Base-by-base conservation (phyloP, 305 asterid genomes). In the Solanum hybrid region DNA sequence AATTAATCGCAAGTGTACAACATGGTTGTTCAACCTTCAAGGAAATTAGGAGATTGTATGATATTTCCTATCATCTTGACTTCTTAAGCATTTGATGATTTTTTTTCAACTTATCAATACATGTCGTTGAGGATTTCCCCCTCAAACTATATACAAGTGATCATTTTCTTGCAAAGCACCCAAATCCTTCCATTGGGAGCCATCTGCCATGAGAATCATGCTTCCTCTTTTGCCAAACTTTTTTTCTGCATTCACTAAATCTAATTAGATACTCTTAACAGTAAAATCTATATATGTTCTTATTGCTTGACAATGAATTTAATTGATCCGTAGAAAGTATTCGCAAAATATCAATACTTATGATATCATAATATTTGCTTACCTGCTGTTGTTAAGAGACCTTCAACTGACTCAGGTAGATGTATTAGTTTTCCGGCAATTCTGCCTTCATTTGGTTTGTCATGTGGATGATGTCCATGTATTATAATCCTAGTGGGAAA, bases 401-500 rank as follows among this genome's bases (percentile, higher is more conserved):
- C 95, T 89, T 96, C 95, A 79, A 95, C 89, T 91, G 99, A 94
- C 86, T 93, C 92, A 10, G 99, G 99, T 89, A 96, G 98, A 94
- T 95, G 96, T 89, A 97, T 94, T 82, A 97, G 96, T 92, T 93
- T 95, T 82, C 98, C 98, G 78, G 93, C 94, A 90, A 90, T 90
- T 83, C 91, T 90, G 91, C 93, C 94, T 91, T 93, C 96, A 45
- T 86, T 90, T 87, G 89, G 84, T 89, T 94, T 94, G 89, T 92
- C 91, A 92, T 93, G 94, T 91, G 98, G 98, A 91, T 94, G 98
- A 93, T 96, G 95, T 75, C 97, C 98, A 91, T 97, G 98, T 90
- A 97, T 95, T 90, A 95, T 92, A 85, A 97, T 95, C 93, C 99
- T 94, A 91, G 88, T 89, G 6, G 95, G 96, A 78, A 90, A 91